phyloP scores from a whole-genome alignment of 768 basidiomycete species.

The Lactifluus piperatus region DNA sequence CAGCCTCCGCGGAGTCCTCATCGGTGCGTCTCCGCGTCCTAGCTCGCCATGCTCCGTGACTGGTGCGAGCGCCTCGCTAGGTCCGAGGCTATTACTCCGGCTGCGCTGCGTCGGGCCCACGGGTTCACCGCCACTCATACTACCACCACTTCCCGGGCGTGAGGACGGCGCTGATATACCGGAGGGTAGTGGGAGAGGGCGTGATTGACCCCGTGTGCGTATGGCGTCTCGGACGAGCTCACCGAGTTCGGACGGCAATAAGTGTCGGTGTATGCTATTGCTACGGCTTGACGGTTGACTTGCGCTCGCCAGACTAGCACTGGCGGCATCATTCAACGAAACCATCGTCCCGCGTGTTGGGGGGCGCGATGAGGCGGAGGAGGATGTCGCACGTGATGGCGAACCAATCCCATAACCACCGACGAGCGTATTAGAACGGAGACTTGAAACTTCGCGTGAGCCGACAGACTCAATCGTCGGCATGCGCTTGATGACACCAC shows the following conservation, averaged over 20 bases:
- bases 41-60: constrained; percentile 18
- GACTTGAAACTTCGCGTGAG: constrained; percentile 43
- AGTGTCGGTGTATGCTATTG: constrained; percentile 14
- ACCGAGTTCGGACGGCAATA: constrained; percentile 14
- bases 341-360: constrained; percentile 14
- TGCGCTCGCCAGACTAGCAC: constrained; percentile 1
- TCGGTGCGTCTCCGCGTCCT: not conserved
- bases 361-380: constrained; percentile 13
- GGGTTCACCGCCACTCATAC: not conserved
- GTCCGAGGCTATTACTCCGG: constrained; percentile 13
- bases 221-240: constrained; percentile 13
- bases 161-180: not conserved
- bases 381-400: not conserved
- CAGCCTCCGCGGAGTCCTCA: not conserved
- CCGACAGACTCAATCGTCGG: constrained; percentile 75
- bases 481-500: constrained; percentile 62
- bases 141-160: not conserved
- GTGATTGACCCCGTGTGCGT: not conserved
- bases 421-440: constrained; percentile 15
- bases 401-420: not conserved
- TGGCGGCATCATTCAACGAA: constrained; percentile 11
- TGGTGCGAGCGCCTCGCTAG: constrained; percentile 13
- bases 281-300: constrained; percentile 13
- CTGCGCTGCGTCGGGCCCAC: constrained; percentile 5
- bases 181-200: not conserved